Conservation (phyloP, 129 eudicot species). For the Tagetes erecta region DNA sequence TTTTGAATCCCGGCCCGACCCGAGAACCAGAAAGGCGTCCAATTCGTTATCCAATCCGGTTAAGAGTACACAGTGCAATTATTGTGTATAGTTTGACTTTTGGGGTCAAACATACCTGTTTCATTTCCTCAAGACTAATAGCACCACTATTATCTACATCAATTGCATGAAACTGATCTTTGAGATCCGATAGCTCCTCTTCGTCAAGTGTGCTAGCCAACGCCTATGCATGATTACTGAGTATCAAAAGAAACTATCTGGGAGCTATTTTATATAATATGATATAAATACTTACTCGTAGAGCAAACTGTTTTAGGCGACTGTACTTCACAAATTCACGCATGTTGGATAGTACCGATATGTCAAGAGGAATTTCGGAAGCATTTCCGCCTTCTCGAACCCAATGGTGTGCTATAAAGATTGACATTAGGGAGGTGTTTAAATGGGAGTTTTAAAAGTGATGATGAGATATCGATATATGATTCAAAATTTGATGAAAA, state of each 20-base stretch:
- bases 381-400: slow-evolving; percentile 99
- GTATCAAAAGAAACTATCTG: slow-evolving; percentile 14
- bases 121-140: slow-evolving; percentile 97
- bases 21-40: too few species aligned
- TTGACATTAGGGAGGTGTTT: slow-evolving; percentile 6
- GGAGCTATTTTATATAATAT: neutral
- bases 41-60: too few species aligned
- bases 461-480: neutral
- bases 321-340: slow-evolving; percentile 93
- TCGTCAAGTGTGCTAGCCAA: slow-evolving; percentile 89
- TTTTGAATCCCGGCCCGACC: too few species aligned
- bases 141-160: slow-evolving; percentile 90
- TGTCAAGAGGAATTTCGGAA: slow-evolving; percentile 94
- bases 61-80: neutral
- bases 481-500: neutral
- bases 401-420: slow-evolving; percentile 86
- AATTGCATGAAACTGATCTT: slow-evolving; percentile 98
- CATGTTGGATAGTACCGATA: slow-evolving; percentile 83
- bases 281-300: slow-evolving; percentile 48
- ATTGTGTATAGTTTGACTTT: neutral
- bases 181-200: slow-evolving; percentile 72
- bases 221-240: slow-evolving; percentile 49
- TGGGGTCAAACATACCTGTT: slow-evolving; percentile 54
- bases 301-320: slow-evolving; percentile 85
- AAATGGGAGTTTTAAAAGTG: neutral